Base-by-base conservation (phyloP, 805 yeast genomes). In the Kazachstania martiniae region DNA sequence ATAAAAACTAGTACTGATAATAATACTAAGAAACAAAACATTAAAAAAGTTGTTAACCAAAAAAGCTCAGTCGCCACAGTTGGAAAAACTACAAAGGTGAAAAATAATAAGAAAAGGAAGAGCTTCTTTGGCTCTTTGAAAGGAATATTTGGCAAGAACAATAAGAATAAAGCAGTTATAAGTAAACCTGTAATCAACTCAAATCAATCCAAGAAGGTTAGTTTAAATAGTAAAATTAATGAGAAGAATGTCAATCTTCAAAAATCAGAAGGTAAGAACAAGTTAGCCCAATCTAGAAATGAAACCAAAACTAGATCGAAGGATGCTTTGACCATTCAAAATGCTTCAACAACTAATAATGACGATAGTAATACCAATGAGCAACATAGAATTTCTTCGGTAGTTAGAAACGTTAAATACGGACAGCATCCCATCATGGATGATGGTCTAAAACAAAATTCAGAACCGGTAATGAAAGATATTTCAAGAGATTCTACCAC, bases 361-460 rank as follows among this genome's bases (percentile, higher is more conserved):
- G 21, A 29, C 10, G 28, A 19, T 17, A 27, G 18, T 13, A 34
- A 30, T 14, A 21, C 29, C 12, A 8, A 22, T 9, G 32, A 29
- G 3, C 33, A 36, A 21, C 8, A 32, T 26, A 43, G 59, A 27
- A 35, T 53, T 3, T 49, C 49, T 10, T 51, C 42, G 8, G 46
- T 46, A 27, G 46, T 44, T 3, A 39, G 35, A 12, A 41, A 32
- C 24, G 22, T 10, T 19, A 19, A 10, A 19, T 19, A 8, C 22
- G 9, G 10, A 19, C 10, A 19, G 8, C 8, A 8, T 8, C 22
- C 22, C 10, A 19, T 8, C 8, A 19, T 19, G 10, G 22, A 10
- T 19, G 22, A 19, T 19, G 8, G 8, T 8, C 10, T 10, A 19
- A 19, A 19, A 19, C 9, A 19, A 19, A 19, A 19, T 8, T n/a